A percentile compares a stretch with the other conserved stretches of the same genome.
These are phyloP conservation scores for Oxyria digyna DNA, from an alignment of 148 eudicot genomes.

Conservation along the genomic window DNA sequence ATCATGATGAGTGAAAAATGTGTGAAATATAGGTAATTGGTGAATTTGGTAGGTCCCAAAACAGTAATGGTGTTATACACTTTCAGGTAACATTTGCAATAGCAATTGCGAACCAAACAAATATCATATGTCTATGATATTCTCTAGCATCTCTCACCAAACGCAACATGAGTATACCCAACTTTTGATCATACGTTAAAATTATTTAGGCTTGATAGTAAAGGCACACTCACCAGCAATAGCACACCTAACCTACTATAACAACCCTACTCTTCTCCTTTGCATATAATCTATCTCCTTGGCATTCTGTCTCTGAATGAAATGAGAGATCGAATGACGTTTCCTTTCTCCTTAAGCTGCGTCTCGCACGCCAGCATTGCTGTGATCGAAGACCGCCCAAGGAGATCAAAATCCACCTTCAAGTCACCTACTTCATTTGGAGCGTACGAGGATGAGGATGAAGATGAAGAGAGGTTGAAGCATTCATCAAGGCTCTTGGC, in stretches of 20 bases:
- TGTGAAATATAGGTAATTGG: neutral
- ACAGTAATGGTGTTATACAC: neutral
- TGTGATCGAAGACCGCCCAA: conserved; percentile 14
- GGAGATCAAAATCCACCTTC: neutral
- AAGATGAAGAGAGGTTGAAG: conserved; percentile 33
- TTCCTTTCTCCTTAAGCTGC: conserved; percentile 43
- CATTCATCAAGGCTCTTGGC: conserved; percentile 26
- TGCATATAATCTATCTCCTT: too few relatives aligned
- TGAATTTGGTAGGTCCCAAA: neutral
- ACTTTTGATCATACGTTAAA: conserved; percentile 22
- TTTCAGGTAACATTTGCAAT: neutral
- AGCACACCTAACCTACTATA: conserved; percentile 20
- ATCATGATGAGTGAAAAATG: neutral
- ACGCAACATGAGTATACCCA: conserved; percentile 23
- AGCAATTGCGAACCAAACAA: too few relatives aligned
- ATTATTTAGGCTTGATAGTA: conserved; percentile 35
- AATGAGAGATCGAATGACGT: conserved; percentile 21
- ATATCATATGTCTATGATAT: neutral
- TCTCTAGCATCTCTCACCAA: conserved; percentile 24
- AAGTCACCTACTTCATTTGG: neutral
- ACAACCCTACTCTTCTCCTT: conserved; percentile 13
- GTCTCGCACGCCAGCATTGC: conserved; percentile 28
- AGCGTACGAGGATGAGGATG: conserved; percentile 15
- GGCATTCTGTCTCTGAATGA: conserved; percentile 4
- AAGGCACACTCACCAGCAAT: conserved; percentile 19